phyloP scores from a whole-genome alignment of 345 rosid species.

The Populus alba region DNA sequence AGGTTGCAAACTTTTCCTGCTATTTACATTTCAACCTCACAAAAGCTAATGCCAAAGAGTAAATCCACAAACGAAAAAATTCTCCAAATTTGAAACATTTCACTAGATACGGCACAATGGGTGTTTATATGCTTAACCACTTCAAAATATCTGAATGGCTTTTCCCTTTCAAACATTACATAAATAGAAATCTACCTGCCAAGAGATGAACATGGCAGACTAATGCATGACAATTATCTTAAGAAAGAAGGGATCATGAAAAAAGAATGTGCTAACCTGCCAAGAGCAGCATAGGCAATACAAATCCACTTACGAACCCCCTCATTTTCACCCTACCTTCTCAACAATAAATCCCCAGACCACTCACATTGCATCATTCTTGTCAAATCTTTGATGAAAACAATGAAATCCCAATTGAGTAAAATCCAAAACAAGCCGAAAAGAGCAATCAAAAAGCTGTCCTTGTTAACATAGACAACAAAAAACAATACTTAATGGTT shows the following conservation, averaged over 20 bases:
- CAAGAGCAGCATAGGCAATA: constrained; percentile 48
- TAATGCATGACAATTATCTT: no score
- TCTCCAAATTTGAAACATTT: no score
- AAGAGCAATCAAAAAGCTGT: background rate
- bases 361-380: background rate
- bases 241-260: background rate
- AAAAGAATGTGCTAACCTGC: constrained; percentile 33
- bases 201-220: no score
- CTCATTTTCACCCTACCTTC: constrained; percentile 26
- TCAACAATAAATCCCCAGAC: background rate
- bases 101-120: no score
- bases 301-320: constrained; percentile 40
- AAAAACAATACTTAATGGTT: background rate
- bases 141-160: no score
- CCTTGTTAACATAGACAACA: background rate
- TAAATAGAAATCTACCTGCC: no score
- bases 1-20: no score
- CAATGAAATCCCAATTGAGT: constrained; percentile 1
- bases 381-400: background rate
- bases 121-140: no score
- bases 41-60: no score
- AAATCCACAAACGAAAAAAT: no score
- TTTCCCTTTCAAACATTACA: no score
- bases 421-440: background rate
- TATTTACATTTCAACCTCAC: no score